A percentile compares a stretch with the other conserved stretches of the same genome.
Conservation (phyloP, 768 basidiomycete species). For the Mycena latifolia region DNA sequence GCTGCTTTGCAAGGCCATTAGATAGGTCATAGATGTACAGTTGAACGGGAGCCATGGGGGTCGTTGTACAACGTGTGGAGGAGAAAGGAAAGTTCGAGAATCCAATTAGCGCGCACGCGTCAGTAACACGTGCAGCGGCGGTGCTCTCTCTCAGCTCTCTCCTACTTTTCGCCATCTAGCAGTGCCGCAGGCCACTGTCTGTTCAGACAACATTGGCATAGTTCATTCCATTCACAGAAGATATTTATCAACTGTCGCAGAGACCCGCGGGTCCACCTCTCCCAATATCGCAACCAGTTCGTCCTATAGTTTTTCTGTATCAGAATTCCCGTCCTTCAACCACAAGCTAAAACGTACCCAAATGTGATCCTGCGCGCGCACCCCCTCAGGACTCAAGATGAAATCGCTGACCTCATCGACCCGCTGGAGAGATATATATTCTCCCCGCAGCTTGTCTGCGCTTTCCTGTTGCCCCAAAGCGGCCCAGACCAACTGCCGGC, state of each 20-base stretch:
- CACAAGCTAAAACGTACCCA: conserved; percentile 40
- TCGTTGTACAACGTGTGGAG: neutral
- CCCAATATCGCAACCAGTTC: conserved; percentile 19
- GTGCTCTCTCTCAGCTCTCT: no score
- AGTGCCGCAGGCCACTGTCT: no score
- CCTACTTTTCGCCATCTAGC: no score
- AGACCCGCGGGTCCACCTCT: conserved; percentile 17
- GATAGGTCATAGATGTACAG: conserved; percentile 95
- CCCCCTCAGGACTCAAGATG: conserved; percentile 42
- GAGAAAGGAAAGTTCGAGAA: conserved; percentile 20
- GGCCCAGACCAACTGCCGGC: conserved; percentile 48
- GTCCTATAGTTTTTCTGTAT: neutral
- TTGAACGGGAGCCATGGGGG: conserved; percentile 58
- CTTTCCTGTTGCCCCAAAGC: conserved; percentile 40
- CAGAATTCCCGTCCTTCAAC: neutral
- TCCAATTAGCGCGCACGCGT: neutral
- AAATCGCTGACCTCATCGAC: conserved; percentile 46
- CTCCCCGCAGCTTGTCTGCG: conserved; percentile 42
- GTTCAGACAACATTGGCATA: no score
- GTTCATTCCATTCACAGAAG: neutral
- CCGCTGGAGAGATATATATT: conserved; percentile 42
- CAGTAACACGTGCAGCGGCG: no score
- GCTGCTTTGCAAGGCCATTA: conserved; percentile 83
- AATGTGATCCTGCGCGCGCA: conserved; percentile 41
- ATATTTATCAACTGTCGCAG: conserved; percentile 1